phyloP scores from a whole-genome alignment of 1,284 basidiomycete species.

The Sanguinoderma infundibulare region DNA sequence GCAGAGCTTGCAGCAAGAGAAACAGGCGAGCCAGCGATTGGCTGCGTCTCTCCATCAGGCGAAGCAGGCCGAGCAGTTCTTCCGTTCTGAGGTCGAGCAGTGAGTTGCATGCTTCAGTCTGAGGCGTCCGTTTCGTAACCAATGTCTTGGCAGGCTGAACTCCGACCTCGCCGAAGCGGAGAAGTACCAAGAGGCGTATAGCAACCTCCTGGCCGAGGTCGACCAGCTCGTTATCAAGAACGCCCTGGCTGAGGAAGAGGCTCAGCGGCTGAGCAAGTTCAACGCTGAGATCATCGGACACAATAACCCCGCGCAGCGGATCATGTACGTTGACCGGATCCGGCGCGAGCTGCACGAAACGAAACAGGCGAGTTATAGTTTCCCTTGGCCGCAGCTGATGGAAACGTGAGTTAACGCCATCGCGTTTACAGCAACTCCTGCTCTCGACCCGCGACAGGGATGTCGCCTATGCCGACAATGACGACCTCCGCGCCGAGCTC shows the following conservation, averaged over 20 bases:
- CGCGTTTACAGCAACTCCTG: constrained; percentile 55
- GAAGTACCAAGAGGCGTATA: constrained; percentile 70
- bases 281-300: constrained; percentile 81
- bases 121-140: constrained; percentile 10
- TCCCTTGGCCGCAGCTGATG: background rate
- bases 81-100: constrained; percentile 67
- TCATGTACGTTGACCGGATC: constrained; percentile 76
- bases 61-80: constrained; percentile 63
- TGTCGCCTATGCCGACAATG: constrained; percentile 47
- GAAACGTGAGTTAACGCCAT: background rate
- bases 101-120: constrained; percentile 36
- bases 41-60: constrained; percentile 53
- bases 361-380: constrained; percentile 65
- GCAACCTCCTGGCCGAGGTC: constrained; percentile 63
- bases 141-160: constrained; percentile 48
- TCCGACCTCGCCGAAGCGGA: constrained; percentile 60
- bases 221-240: constrained; percentile 67
- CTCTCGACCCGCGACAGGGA: constrained; percentile 60
- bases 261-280: constrained; percentile 65
- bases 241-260: constrained; percentile 74
- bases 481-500: constrained; percentile 63
- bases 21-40: constrained; percentile 50
- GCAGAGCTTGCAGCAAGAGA: constrained; percentile 51
- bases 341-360: constrained; percentile 70
- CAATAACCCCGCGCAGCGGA: constrained; percentile 73